Percentiles rank a stretch among this genome's conserved stretches.
Evolutionary conservation across 2,329 filamentous ascomycete species (phyloP).

Genomic region (Dothideomycetidae sp.): DNA sequence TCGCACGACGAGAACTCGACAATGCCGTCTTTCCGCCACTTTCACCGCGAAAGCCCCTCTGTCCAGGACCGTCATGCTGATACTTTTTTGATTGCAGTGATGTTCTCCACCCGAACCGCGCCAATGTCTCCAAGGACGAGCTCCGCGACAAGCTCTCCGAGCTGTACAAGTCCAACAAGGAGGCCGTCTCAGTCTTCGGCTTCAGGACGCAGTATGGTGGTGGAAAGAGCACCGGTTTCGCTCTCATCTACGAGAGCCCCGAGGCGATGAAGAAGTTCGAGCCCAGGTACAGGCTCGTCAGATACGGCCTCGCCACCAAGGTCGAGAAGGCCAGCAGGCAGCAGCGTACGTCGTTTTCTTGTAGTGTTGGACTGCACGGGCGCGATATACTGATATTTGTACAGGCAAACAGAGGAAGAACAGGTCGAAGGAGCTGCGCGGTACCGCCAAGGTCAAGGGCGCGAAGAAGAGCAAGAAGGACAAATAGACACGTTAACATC

Average conservation of each 20-base stretch:
- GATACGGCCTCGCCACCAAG: constrained; percentile 85
- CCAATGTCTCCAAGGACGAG: constrained; percentile 99
- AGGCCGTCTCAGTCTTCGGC: constrained; percentile 95
- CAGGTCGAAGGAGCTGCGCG: constrained; percentile 95
- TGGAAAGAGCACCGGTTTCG: constrained; percentile 98
- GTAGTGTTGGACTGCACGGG: constrained; percentile 3
- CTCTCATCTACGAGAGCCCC: constrained; percentile 92
- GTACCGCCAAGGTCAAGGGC: constrained; percentile 97
- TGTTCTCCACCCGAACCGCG: constrained; percentile 95
- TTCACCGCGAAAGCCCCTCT: too few species aligned
- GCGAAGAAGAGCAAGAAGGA: constrained; percentile 77
- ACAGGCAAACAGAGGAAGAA: constrained; percentile 99
- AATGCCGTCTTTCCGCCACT: not conserved
- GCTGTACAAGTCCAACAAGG: constrained; percentile 97
- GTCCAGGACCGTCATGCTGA: not conserved
- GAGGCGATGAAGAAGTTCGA: constrained; percentile 99
- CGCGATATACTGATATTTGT: constrained; percentile 13
- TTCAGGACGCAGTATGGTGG: constrained; percentile 98
- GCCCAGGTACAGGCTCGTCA: constrained; percentile 91
- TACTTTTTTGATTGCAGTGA: constrained; percentile 48
- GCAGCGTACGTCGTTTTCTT: constrained; percentile 64
- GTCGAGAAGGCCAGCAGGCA: constrained; percentile 95
- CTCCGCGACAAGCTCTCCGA: constrained; percentile 87
- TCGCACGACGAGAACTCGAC: not conserved
- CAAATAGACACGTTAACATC: constrained; percentile 20